Conservation (phyloP, 805 yeast species). For the Candida saitoana region DNA sequence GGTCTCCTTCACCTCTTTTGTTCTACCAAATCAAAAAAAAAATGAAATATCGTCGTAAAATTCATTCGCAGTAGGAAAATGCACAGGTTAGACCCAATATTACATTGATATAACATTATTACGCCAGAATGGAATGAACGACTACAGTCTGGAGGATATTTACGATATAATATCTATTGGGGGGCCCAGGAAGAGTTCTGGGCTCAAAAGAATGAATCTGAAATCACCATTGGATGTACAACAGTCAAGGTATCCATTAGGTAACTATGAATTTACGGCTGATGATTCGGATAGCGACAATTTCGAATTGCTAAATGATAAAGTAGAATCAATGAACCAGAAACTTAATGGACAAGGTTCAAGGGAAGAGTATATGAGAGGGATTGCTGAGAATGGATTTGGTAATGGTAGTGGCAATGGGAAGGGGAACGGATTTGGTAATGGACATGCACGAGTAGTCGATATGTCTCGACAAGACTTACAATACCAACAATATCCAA, state of each 20-base stretch:
- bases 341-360: not conserved
- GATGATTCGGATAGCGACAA: not conserved
- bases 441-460: not conserved
- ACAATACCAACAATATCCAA: not conserved
- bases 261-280: no score
- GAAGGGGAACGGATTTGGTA: not conserved
- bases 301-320: not conserved
- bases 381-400: no score
- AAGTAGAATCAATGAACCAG: conserved; percentile 1
- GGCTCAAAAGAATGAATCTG: not conserved
- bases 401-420: not conserved
- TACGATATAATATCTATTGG: not conserved
- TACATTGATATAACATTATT: no score
- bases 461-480: not conserved
- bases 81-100: no score
- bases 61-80: no score
- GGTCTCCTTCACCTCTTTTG: no score
- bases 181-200: not conserved
- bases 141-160: not conserved
- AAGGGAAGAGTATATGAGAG: no score
- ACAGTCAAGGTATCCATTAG: no score
- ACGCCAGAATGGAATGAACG: not conserved
- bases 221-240: not conserved
- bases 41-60: no score
- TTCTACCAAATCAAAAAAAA: no score